phyloP scores from a whole-genome alignment of 768 basidiomycete species.

The Phaffia tasmanica region DNA sequence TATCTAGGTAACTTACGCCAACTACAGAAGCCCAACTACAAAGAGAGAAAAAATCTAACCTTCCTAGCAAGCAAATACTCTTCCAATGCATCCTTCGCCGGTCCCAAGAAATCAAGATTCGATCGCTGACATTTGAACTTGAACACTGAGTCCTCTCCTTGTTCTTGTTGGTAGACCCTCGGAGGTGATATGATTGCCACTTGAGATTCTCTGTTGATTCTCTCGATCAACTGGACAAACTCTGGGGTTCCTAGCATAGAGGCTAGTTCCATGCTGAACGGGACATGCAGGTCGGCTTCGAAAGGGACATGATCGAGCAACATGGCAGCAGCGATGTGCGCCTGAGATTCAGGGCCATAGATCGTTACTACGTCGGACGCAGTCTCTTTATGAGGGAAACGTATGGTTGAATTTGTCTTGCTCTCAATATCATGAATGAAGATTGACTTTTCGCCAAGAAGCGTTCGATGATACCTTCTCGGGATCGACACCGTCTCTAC shows the following conservation, averaged over 20 bases:
- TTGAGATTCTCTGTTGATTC: conserved; percentile 85
- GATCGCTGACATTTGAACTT: conserved; percentile 91
- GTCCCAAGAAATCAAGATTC: conserved; percentile 82
- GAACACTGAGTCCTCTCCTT: conserved; percentile 70
- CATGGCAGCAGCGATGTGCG: conserved; percentile 94
- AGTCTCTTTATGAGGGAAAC: conserved; percentile 81
- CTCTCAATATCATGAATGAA: conserved; percentile 94
- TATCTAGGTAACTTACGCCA: conserved; percentile 29
- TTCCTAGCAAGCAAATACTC: conserved; percentile 77
- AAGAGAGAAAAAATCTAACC: conserved; percentile 45
- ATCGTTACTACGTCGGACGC: conserved; percentile 94
- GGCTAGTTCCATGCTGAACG: conserved; percentile 67
- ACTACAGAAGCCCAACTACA: conserved; percentile 57
- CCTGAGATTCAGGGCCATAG: conserved; percentile 92
- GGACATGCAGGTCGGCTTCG: conserved; percentile 86
- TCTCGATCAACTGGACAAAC: conserved; percentile 72
- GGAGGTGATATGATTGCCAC: conserved; percentile 77
- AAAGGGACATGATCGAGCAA: conserved; percentile 54
- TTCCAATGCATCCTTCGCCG: conserved; percentile 84
- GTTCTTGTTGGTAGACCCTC: conserved; percentile 45
- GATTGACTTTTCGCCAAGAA: conserved; percentile 90
- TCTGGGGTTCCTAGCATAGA: conserved; percentile 66
- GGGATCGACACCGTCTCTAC: conserved; percentile 89
- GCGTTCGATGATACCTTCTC: conserved; percentile 82
- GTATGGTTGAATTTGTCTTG: conserved; percentile 84